These are phyloP conservation scores for Sporodiniella umbellata DNA, from an alignment of 371 early-diverging fungal species.

Conservation along the genomic window DNA sequence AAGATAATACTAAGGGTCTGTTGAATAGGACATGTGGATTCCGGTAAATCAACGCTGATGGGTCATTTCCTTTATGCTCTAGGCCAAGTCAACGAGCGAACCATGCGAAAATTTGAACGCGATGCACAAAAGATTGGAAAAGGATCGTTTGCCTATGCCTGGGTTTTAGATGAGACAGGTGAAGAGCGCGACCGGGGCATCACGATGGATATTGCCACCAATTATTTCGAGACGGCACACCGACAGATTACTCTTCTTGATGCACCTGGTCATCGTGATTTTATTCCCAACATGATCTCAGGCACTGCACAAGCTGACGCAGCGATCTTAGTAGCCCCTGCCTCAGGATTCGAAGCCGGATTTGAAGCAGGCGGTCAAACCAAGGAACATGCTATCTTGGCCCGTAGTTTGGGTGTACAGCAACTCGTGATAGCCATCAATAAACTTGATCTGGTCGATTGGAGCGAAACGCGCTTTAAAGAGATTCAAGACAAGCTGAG, in stretches of 20 bases:
- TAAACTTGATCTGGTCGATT: conserved; percentile 83
- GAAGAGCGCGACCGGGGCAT: conserved; percentile 93
- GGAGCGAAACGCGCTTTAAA: conserved; percentile 74
- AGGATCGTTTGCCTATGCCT: conserved; percentile 91
- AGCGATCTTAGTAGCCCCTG: conserved; percentile 94
- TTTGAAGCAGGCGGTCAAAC: conserved; percentile 97
- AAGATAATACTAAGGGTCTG: too few species aligned
- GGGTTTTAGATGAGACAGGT: conserved; percentile 94
- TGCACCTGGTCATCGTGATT: conserved; percentile 99
- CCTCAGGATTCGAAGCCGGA: conserved; percentile 96
- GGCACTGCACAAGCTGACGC: conserved; percentile 98
- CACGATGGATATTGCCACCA: conserved; percentile 95
- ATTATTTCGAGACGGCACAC: conserved; percentile 81
- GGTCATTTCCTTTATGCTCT: conserved; percentile 91
- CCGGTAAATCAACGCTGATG: conserved; percentile 98
- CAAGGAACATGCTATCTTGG: conserved; percentile 92
- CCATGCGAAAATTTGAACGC: conserved; percentile 88
- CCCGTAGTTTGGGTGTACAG: conserved; percentile 84
- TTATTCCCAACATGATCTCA: conserved; percentile 99
- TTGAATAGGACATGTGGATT: conserved; percentile 99
- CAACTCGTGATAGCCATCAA: conserved; percentile 91
- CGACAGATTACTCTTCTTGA: conserved; percentile 86
- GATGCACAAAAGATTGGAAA: conserved; percentile 94
- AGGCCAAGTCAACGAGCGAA: conserved; percentile 87
- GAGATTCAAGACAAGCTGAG: conserved; percentile 68